A percentile compares a stretch with the other conserved stretches of the same genome.
These are phyloP conservation scores for Colletotrichum costaricense DNA, from an alignment of 2,329 filamentous ascomycete genomes.

Conservation along the genomic window DNA sequence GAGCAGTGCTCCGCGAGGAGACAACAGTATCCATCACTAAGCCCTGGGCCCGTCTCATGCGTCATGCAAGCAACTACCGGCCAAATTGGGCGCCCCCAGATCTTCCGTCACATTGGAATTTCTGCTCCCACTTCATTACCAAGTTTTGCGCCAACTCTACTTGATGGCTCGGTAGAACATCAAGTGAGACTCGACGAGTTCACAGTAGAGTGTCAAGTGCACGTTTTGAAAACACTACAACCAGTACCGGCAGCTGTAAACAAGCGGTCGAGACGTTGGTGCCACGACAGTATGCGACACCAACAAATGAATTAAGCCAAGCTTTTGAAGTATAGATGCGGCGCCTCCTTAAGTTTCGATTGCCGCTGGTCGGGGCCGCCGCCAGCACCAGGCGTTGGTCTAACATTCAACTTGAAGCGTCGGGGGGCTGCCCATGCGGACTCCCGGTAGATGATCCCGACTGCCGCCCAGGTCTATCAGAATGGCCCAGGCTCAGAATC, in stretches of 20 bases:
- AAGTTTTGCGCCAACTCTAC: not conserved
- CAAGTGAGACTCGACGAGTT: not conserved
- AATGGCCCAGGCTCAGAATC: conserved; percentile 4
- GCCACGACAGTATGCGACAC: not conserved
- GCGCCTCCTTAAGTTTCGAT: conserved; percentile 11
- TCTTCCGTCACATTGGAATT: not conserved
- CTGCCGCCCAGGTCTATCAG: conserved; percentile 1
- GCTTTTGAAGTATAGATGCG: not conserved
- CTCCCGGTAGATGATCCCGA: conserved; percentile 8
- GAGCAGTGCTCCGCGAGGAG: conserved; percentile 16
- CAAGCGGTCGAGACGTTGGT: not conserved
- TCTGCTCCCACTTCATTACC: not conserved
- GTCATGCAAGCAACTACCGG: conserved; percentile 22
- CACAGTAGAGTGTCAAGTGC: not conserved
- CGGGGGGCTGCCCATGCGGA: conserved; percentile 7
- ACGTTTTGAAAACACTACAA: not conserved
- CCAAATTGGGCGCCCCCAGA: conserved; percentile 9
- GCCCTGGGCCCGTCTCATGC: conserved; percentile 2
- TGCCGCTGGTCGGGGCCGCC: conserved; percentile 8
- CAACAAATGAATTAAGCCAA: not conserved
- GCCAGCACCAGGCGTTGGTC: not conserved
- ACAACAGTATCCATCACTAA: not conserved
- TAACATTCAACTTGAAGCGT: conserved; percentile 17
- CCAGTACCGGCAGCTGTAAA: not conserved
- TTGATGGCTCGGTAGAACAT: not conserved